phyloP scores from a whole-genome alignment of 2,329 filamentous ascomycete genomes.

The Daldinia sp. region DNA sequence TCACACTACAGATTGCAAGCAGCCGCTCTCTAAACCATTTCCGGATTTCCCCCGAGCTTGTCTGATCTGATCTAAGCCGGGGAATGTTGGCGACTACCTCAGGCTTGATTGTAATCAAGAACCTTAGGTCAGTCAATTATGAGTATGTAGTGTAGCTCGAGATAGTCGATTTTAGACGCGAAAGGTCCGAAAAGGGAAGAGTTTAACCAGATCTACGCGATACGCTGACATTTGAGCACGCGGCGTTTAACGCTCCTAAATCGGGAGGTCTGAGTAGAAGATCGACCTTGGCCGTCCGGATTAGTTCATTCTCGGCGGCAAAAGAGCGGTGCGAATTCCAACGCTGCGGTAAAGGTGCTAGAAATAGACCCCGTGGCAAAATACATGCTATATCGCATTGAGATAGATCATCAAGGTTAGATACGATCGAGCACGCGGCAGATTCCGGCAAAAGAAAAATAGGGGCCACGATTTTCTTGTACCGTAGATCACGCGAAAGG shows the following conservation, averaged over 20 bases:
- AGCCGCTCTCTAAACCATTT: neutral
- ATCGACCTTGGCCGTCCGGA: neutral
- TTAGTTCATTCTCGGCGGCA: neutral
- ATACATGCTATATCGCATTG: neutral
- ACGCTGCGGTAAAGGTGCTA: neutral
- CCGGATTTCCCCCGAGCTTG: neutral
- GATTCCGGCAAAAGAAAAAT: conserved; percentile 4
- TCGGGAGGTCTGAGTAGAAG: neutral
- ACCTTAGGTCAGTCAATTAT: neutral
- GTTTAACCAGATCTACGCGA: neutral
- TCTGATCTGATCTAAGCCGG: neutral
- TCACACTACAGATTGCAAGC: neutral
- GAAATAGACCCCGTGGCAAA: neutral
- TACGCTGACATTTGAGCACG: neutral
- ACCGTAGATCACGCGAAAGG: conserved; percentile 16
- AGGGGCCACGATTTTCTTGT: conserved; percentile 1
- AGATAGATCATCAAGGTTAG: neutral
- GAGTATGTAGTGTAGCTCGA: neutral
- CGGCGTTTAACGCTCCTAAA: neutral
- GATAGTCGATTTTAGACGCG: neutral
- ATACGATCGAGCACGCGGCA: neutral
- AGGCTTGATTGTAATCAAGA: neutral
- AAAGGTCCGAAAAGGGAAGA: neutral
- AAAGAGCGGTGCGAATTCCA: neutral
- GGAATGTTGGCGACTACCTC: neutral